These are phyloP conservation scores for Oryza australiensis DNA, from an alignment of 176 grass and related monocot genomes.

Conservation along the genomic window DNA sequence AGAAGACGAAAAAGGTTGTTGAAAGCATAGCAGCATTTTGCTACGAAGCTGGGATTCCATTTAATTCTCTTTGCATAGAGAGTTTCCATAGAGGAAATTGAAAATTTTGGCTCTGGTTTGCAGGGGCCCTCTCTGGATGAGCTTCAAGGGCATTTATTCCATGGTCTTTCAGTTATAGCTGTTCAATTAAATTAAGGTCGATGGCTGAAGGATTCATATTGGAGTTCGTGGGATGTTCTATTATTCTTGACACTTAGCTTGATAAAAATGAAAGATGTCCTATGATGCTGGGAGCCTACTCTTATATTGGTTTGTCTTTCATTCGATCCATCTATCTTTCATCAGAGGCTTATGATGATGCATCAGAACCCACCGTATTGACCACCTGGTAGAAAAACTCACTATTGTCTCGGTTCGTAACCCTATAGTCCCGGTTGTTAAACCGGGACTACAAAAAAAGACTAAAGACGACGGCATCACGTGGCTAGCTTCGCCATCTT, in stretches of 20 bases:
- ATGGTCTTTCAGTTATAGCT: not conserved
- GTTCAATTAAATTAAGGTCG: not conserved
- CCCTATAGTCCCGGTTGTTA: too few species aligned
- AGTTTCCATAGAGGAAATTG: slow-evolving; percentile 11
- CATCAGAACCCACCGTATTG: too few species aligned
- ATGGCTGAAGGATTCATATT: not conserved
- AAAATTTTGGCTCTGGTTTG: not conserved
- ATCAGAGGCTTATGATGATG: not conserved
- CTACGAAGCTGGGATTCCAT: slow-evolving; percentile 13
- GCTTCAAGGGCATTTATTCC: not conserved
- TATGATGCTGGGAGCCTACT: not conserved
- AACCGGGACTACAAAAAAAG: too few species aligned
- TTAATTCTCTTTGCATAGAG: not conserved
- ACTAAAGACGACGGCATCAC: too few species aligned
- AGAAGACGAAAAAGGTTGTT: not conserved
- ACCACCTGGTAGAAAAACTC: too few species aligned
- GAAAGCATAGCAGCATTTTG: not conserved
- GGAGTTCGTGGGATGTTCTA: slow-evolving; percentile 7
- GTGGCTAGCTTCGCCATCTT: too few species aligned
- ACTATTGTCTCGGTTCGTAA: too few species aligned
- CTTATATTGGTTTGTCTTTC: not conserved
- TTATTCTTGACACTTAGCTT: not conserved
- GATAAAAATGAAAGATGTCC: not conserved
- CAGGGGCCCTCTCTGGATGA: not conserved
- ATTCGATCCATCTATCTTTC: not conserved